Conservation (phyloP, 768 basidiomycete species). For the Podaxis pistillaris region DNA sequence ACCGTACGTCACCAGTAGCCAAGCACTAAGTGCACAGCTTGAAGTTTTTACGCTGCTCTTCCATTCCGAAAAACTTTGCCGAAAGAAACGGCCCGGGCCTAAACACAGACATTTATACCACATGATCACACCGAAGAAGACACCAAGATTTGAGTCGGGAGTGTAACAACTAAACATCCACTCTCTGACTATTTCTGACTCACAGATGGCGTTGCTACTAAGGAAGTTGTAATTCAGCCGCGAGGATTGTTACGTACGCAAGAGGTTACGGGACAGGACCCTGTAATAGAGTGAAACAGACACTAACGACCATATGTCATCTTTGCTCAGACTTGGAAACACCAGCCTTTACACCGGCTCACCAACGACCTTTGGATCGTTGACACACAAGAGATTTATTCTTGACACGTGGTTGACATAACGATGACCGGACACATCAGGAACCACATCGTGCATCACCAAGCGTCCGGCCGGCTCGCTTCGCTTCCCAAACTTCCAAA, state of each 20-base stretch:
- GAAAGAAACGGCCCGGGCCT: background rate
- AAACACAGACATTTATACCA: background rate
- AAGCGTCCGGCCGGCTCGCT: background rate
- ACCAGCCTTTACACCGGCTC: background rate
- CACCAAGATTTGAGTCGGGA: background rate
- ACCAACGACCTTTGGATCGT: background rate
- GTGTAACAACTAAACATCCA: background rate
- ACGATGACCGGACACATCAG: slow-evolving; percentile 1
- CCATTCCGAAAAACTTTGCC: background rate
- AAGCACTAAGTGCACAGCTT: background rate
- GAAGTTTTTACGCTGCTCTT: background rate
- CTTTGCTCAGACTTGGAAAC: background rate
- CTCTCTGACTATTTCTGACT: background rate
- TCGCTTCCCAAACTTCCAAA: slow-evolving; percentile 3
- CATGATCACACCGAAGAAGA: background rate
- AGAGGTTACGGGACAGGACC: background rate
- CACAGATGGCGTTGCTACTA: background rate
- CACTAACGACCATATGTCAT: background rate
- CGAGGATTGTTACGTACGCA: slow-evolving; percentile 8
- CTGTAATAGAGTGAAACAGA: slow-evolving; percentile 3
- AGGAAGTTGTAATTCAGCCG: background rate
- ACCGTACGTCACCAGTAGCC: background rate
- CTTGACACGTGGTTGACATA: slow-evolving; percentile 13
- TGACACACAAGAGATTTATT: background rate
- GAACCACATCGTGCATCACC: background rate